A percentile compares a stretch with the other conserved stretches of the same genome.
These are phyloP conservation scores for Cordyceps cateniannulata DNA, from an alignment of 2,329 filamentous ascomycete genomes.

Conservation along the genomic window DNA sequence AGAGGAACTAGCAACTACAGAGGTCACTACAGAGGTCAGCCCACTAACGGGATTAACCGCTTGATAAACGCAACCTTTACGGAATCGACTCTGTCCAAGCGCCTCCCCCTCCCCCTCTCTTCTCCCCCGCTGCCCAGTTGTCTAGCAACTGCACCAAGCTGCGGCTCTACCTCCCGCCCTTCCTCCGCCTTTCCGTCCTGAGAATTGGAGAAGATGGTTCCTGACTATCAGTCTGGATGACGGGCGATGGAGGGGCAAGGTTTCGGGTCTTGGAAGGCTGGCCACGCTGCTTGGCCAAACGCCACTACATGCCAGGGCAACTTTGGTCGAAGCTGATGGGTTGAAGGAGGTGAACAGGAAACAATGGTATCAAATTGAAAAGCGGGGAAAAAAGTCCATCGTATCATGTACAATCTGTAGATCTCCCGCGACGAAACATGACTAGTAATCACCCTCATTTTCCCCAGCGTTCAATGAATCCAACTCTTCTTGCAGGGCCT, in stretches of 20 bases:
- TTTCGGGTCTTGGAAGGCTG: not conserved
- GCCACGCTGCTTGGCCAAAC: not conserved
- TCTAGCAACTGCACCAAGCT: too few species aligned
- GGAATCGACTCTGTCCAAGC: not conserved
- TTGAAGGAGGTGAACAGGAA: not conserved
- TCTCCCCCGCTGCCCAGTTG: not conserved
- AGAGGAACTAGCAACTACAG: too few species aligned
- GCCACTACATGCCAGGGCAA: not conserved
- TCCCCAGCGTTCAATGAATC: not conserved
- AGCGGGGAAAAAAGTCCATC: not conserved
- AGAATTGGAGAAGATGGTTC: not conserved
- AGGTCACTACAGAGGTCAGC: not conserved
- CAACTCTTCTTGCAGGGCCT: not conserved
- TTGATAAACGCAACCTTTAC: not conserved
- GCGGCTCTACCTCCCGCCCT: too few species aligned
- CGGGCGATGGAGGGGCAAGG: not conserved
- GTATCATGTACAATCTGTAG: not conserved
- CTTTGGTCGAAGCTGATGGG: not conserved
- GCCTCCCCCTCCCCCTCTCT: not conserved
- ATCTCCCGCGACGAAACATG: too few species aligned
- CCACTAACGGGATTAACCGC: not conserved
- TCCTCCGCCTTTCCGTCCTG: too few species aligned
- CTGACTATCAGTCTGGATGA: not conserved
- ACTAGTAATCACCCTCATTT: not conserved
- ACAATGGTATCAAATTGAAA: not conserved